A percentile compares a stretch with the other conserved stretches of the same genome.
Evolutionary conservation across 2,329 filamentous ascomycete species (phyloP).

Genomic region (Scopulariopsis brevicaulis): DNA sequence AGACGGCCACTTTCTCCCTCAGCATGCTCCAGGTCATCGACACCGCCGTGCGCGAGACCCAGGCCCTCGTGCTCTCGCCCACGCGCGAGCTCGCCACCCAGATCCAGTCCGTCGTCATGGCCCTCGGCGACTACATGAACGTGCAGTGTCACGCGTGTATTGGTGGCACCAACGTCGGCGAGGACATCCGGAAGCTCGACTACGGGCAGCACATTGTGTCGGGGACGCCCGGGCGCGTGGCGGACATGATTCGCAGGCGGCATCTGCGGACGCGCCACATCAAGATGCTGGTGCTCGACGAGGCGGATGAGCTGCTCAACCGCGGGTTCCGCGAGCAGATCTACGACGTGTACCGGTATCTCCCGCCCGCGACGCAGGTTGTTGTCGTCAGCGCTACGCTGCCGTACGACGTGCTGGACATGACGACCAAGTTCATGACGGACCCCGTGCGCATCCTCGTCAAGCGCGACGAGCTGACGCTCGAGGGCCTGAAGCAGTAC

Average conservation of each 20-base stretch:
- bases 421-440: slow-evolving; percentile 99
- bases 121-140: slow-evolving; percentile 99
- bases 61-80: slow-evolving; percentile 89
- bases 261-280: slow-evolving; percentile 48
- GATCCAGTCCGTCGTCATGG: slow-evolving; percentile 97
- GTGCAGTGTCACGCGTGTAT: slow-evolving; percentile 98
- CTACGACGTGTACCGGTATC: slow-evolving; percentile 96
- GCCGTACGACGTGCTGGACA: slow-evolving; percentile 94
- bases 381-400: slow-evolving; percentile 95
- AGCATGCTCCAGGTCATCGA: slow-evolving; percentile 95
- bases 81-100: slow-evolving; percentile 95
- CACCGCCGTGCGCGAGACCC: slow-evolving; percentile 81
- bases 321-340: slow-evolving; percentile 97
- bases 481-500: slow-evolving; percentile 97
- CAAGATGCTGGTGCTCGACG: slow-evolving; percentile 52
- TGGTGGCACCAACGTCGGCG: slow-evolving; percentile 92
- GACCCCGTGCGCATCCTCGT: slow-evolving; percentile 93
- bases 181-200: slow-evolving; percentile 95
- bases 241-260: slow-evolving; percentile 50
- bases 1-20: slow-evolving; percentile 94
- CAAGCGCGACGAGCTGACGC: slow-evolving; percentile 96
- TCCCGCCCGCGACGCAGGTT: slow-evolving; percentile 95
- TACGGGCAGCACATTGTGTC: slow-evolving; percentile 97
- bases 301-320: slow-evolving; percentile 61
- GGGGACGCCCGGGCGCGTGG: slow-evolving; percentile 89